phyloP scores from a whole-genome alignment of 495 filamentous ascomycete species.

The Tuber borchii region DNA sequence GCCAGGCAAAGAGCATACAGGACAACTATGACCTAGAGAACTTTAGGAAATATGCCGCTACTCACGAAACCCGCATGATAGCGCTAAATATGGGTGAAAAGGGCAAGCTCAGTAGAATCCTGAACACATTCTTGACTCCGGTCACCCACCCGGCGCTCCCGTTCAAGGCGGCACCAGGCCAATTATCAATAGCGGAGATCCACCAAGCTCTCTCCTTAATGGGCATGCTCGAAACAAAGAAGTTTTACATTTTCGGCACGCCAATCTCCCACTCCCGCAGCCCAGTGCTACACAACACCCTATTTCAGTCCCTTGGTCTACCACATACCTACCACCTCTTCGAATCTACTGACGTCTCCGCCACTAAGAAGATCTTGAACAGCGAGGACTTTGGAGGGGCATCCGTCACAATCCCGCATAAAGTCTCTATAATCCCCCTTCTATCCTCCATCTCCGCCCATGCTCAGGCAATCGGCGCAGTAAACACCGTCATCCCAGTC shows the following conservation, averaged over 20 bases:
- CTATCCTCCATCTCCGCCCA: constrained; percentile 73
- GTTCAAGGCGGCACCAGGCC: constrained; percentile 88
- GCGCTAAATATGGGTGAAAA: constrained; percentile 90
- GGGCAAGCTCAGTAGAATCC: constrained; percentile 81
- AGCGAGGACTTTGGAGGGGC: constrained; percentile 77
- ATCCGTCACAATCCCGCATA: constrained; percentile 92
- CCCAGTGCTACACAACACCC: constrained; percentile 78
- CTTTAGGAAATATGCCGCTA: constrained; percentile 70
- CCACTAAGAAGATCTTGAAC: constrained; percentile 62
- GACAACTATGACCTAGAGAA: constrained; percentile 80
- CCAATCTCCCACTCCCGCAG: constrained; percentile 75
- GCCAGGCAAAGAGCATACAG: constrained; percentile 64
- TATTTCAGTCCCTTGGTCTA: constrained; percentile 72
- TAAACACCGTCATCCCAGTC: constrained; percentile 81
- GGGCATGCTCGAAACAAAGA: constrained; percentile 68
- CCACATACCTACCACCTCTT: constrained; percentile 78
- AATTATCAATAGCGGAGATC: constrained; percentile 87
- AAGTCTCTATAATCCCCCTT: constrained; percentile 75
- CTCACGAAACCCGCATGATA: constrained; percentile 74
- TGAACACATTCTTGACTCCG: constrained; percentile 90
- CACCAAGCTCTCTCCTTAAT: constrained; percentile 66
- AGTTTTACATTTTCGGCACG: constrained; percentile 80
- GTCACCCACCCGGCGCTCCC: constrained; percentile 86
- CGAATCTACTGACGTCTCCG: constrained; percentile 58
- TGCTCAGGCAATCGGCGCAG: constrained; percentile 77